Evolutionary conservation across 2,329 filamentous ascomycete genomes (phyloP), one percentile per base, ranked within the genome.

Genomic region (Curvularia verruculosa): DNA sequence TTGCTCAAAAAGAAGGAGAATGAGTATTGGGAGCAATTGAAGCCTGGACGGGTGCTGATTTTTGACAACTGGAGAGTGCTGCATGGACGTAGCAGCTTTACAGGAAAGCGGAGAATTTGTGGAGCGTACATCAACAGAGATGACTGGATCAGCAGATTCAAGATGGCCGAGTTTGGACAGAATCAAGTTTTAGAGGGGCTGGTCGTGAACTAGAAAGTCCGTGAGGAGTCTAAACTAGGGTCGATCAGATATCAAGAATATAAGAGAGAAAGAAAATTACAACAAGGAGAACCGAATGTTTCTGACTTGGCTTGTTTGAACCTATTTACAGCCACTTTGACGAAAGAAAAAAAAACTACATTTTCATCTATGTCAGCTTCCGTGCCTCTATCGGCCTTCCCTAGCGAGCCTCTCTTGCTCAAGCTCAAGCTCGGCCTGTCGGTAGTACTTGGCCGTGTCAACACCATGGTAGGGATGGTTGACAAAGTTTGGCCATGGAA

Each of bases 401-500:
- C 53, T 31, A 9, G 53, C 49, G 52, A 43, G 29, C 31, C 50
- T 69, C 82, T 96, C 92, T 37, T 87, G 88, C 80, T 96, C 95
- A 71, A 99, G 80, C 79, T 99, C 95, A 77, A 89, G 84, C 83
- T 99, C 95, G 7, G 95, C 95, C 78, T 96, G 92, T 76, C 89
- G 89, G 80, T 96, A 99, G 82, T 99, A 99, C 82, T 99, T 99
- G 64, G 94, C 92, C 29, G 95, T 99, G 77, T 99, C 95, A 57
- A 99, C 91, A 68, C 95, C 95, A 77, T 99, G 95, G 85, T 75
- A 74, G 23, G 64, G 72, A 80, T 99, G 95, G 80, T 99, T 98
- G 73, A 96, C 94, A 80, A 99, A 90, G 83, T 99, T 99, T 81
- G 96, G 94, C 95, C 93, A 98, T 37, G 94, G 93, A 54, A 99